Evolutionary conservation across 768 basidiomycete genomes (phyloP).

Genomic region (Phanerodontia chrysosporium): DNA sequence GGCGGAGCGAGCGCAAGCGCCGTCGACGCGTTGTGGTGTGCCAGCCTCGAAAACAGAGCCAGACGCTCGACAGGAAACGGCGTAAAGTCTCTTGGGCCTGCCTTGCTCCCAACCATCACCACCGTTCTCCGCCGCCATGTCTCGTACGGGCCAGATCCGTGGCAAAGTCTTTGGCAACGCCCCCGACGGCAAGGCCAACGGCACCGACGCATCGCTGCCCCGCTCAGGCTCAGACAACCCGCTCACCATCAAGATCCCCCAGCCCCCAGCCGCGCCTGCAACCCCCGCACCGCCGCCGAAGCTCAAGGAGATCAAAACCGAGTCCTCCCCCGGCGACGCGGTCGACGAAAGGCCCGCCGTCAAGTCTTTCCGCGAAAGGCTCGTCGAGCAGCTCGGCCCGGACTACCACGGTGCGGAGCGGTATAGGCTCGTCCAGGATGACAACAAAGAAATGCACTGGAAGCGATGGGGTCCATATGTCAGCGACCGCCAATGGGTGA

Average conservation of each 20-base stretch:
- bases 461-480: constrained; percentile 99
- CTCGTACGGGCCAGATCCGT: constrained; percentile 60
- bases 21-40: constrained; percentile 2
- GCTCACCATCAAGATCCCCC: constrained; percentile 73
- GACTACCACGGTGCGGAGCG: constrained; percentile 82
- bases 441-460: constrained; percentile 82
- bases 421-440: constrained; percentile 81
- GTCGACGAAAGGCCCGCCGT: constrained; percentile 1
- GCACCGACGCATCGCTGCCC: constrained; percentile 18
- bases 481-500: constrained; percentile 94
- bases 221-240: constrained; percentile 24
- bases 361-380: constrained; percentile 55
- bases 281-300: constrained; percentile 38
- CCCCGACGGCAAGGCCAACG: constrained; percentile 22
- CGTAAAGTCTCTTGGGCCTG: not conserved
- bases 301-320: constrained; percentile 31
- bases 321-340: constrained; percentile 12
- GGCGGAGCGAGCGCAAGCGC: not conserved
- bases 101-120: constrained; percentile 12
- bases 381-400: constrained; percentile 58
- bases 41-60: not conserved
- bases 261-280: constrained; percentile 35
- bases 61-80: not conserved
- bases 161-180: constrained; percentile 63
- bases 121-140: constrained; percentile 31